A percentile compares a stretch with the other conserved stretches of the same genome.
Evolutionary conservation across 2,329 filamentous ascomycete genomes (phyloP).

Genomic region (Trichoderma harzianum): DNA sequence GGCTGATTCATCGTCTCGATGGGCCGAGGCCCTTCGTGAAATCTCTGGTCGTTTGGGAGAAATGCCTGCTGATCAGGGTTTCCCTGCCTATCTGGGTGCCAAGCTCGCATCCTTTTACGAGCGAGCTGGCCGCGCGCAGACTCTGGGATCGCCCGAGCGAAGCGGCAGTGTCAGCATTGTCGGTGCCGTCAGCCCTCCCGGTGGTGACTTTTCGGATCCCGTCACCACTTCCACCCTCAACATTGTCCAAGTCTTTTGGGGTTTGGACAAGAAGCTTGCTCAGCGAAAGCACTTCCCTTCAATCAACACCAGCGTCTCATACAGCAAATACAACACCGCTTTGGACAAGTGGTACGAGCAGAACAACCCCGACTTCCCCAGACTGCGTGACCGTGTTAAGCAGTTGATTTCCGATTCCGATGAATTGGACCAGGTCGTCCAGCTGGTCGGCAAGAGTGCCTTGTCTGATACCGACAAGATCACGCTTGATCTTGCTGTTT

Average conservation of each 20-base stretch:
- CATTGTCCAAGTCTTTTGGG: constrained; percentile 99
- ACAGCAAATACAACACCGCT: constrained; percentile 90
- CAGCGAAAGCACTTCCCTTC: constrained; percentile 99
- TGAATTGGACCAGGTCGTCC: constrained; percentile 96
- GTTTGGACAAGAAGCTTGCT: constrained; percentile 98
- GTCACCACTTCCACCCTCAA: constrained; percentile 89
- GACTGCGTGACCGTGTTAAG: constrained; percentile 87
- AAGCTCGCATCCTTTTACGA: constrained; percentile 99
- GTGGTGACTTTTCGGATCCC: constrained; percentile 98
- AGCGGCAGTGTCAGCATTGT: constrained; percentile 95
- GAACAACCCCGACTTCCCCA: constrained; percentile 89
- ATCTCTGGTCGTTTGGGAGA: constrained; percentile 97
- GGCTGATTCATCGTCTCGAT: constrained; percentile 96
- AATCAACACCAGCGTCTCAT: constrained; percentile 90
- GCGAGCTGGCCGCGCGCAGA: constrained; percentile 82
- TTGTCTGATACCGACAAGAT: constrained; percentile 98
- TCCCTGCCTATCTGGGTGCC: constrained; percentile 93
- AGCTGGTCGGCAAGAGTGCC: constrained; percentile 95
- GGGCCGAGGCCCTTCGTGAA: constrained; percentile 98
- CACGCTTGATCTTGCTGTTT: constrained; percentile 82
- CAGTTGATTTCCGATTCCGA: constrained; percentile 92
- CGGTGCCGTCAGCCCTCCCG: constrained; percentile 92
- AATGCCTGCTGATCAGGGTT: constrained; percentile 99
- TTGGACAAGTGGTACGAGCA: constrained; percentile 95
- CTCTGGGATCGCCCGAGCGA: constrained; percentile 84